These are phyloP conservation scores for Periconia macrospinosa DNA, from an alignment of 2,329 filamentous ascomycete genomes.

Conservation along the genomic window DNA sequence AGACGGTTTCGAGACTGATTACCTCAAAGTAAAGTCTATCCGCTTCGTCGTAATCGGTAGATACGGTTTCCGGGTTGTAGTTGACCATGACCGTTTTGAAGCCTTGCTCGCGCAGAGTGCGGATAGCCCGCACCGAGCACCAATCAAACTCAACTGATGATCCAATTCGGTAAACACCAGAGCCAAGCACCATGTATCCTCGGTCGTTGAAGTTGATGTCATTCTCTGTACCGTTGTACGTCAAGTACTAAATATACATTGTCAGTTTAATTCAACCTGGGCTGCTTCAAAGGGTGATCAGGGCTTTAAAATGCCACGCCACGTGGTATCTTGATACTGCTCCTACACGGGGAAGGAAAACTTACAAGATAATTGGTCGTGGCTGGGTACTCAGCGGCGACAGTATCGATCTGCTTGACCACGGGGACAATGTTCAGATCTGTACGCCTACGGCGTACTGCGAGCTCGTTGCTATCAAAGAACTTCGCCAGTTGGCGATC, in stretches of 20 bases:
- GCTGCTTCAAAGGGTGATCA: too few relatives aligned
- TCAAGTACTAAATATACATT: slow-evolving; percentile 51
- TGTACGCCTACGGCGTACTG: slow-evolving; percentile 79
- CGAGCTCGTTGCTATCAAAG: slow-evolving; percentile 91
- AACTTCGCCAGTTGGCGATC: slow-evolving; percentile 93
- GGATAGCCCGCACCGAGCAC: slow-evolving; percentile 94
- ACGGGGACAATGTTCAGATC: slow-evolving; percentile 84
- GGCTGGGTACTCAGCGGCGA: slow-evolving; percentile 93
- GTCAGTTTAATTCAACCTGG: too few relatives aligned
- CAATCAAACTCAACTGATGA: slow-evolving; percentile 99
- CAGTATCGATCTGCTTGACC: slow-evolving; percentile 98
- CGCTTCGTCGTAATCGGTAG: slow-evolving; percentile 91
- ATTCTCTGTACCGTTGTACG: slow-evolving; percentile 87
- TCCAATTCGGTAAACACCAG: slow-evolving; percentile 94
- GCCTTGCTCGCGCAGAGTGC: slow-evolving; percentile 80
- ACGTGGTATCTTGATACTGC: too few relatives aligned
- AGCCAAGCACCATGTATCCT: slow-evolving; percentile 94
- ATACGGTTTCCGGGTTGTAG: slow-evolving; percentile 87
- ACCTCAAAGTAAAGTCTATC: slow-evolving; percentile 96
- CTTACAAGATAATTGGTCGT: slow-evolving; percentile 81
- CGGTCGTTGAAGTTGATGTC: slow-evolving; percentile 86
- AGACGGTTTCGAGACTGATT: slow-evolving; percentile 83
- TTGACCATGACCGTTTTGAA: slow-evolving; percentile 98
- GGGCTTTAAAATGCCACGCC: too few relatives aligned
- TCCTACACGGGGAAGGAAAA: background rate